phyloP scores from a whole-genome alignment of 1,139 yeast genomes.

The Zygoascus hellenicus region DNA sequence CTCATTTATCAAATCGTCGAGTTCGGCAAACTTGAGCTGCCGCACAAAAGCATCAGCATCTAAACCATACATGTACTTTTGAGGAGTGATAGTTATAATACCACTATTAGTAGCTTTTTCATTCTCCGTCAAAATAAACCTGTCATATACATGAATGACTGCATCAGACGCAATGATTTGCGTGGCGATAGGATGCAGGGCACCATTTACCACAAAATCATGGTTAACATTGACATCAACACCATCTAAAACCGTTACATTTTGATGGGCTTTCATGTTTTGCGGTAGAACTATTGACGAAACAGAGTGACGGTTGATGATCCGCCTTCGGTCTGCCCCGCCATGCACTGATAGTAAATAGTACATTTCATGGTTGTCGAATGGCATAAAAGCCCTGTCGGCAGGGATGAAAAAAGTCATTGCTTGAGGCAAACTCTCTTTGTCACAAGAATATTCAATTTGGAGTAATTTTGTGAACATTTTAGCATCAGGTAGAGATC shows the following conservation, averaged over 20 bases:
- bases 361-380: conserved; percentile 42
- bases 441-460: conserved; percentile 23
- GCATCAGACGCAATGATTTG: conserved; percentile 55
- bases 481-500: conserved; percentile 21
- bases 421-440: conserved; percentile 18
- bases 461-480: conserved; percentile 25
- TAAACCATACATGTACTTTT: conserved; percentile 67
- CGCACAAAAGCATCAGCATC: conserved; percentile 61
- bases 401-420: conserved; percentile 43
- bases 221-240: conserved; percentile 17
- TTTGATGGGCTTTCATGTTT: conserved; percentile 31
- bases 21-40: conserved; percentile 61
- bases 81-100: conserved; percentile 49
- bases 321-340: conserved; percentile 31
- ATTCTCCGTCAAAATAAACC: conserved; percentile 29
- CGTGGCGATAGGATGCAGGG: conserved; percentile 33
- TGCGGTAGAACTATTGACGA: conserved; percentile 25
- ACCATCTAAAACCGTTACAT: conserved; percentile 25
- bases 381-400: conserved; percentile 36
- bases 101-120: conserved; percentile 32
- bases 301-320: conserved; percentile 37
- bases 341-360: conserved; percentile 42
- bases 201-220: conserved; percentile 21
- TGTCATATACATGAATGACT: conserved; percentile 51
- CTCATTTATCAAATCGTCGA: conserved; percentile 54